Evolutionary conservation across 305 asterid genomes (phyloP), one percentile per base, ranked within the genome.

Genomic region (Solanum hybrid): DNA sequence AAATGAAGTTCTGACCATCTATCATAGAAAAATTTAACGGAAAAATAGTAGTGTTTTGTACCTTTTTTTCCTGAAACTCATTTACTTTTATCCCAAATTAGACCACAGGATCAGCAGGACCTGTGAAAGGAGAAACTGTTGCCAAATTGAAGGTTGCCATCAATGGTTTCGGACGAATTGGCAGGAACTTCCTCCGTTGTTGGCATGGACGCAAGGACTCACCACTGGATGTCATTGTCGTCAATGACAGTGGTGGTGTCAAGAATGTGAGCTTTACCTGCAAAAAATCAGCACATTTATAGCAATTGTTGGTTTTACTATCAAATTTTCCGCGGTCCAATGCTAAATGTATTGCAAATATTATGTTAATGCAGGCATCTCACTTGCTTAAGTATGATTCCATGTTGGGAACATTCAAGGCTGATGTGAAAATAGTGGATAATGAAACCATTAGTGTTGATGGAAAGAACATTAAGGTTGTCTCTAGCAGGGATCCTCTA

Each of bases 201-300:
- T 97, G 99, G 99, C 99, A 97, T 69, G 99, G 99, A 9, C 96
- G 99, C 75, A 94, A 96, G 90, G 95, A 96, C 90, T 97, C 99
- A 26, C 99, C 99, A 24, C 95, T 96, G 5, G 99, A 97, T 2
- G 99, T 97, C 9, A 36, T 97, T 32, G 96, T 96, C 4, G 94
- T 96, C 90, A 97, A 97, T 81, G 99, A 97, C 95, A 97, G 98
- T 86, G 99, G 98, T 1, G 98, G 99, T 93, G 99, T 97, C 13
- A 97, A 95, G 92, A 97, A 96, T 76, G 99, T 95, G 92, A 89
- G 97, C 1, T 35, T 78, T 35, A 10, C 32, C 75, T 31, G 2
- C 87, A 82, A 45, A 51, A 51, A 0, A 17, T 84, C 12, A 45
- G 36, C 73, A 9, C 73, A 45, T 51, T 2, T 5, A 31, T 6